Percentiles rank a stretch among this genome's conserved stretches.
phyloP scores from a whole-genome alignment of 2,329 filamentous ascomycete species.

The Colletotrichum somersetense region DNA sequence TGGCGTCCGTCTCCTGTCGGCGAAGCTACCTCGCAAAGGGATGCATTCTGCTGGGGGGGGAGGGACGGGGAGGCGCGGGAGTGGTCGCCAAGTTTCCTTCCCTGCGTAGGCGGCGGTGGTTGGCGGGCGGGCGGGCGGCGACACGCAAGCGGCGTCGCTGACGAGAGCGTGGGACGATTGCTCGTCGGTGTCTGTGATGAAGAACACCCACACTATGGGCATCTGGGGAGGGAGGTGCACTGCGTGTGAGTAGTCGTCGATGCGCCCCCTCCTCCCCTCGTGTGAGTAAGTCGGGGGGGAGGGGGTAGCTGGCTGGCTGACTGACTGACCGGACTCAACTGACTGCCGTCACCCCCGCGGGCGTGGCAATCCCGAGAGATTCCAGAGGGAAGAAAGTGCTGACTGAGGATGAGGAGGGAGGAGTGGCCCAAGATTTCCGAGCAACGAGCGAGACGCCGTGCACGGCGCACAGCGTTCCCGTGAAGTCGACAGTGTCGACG shows the following conservation, averaged over 20 bases:
- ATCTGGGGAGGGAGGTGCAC: not conserved
- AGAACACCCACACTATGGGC: not conserved
- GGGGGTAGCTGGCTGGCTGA: not conserved
- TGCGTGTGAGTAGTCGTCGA: too few species aligned
- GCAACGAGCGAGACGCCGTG: not conserved
- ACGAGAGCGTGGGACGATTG: not conserved
- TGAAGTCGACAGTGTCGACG: not conserved
- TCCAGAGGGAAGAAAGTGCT: not conserved
- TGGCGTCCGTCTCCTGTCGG: not conserved
- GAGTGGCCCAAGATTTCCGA: too few species aligned
- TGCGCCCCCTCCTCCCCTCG: not conserved
- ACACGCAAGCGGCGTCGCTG: constrained; percentile 1
- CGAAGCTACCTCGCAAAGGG: not conserved
- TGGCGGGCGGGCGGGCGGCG: not conserved
- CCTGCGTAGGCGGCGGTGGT: constrained; percentile 1
- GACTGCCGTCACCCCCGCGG: too few species aligned
- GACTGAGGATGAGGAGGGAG: not conserved
- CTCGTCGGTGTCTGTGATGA: not conserved
- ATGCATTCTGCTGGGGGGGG: not conserved
- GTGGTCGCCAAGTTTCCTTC: not conserved
- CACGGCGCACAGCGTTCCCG: not conserved
- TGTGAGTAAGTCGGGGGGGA: not conserved
- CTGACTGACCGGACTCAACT: not conserved
- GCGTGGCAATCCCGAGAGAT: not conserved
- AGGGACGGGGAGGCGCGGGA: not conserved